Percentiles rank a stretch among this genome's conserved stretches.
phyloP scores from a whole-genome alignment of 176 grass and related monocot species.

The Dactylis glomerata region DNA sequence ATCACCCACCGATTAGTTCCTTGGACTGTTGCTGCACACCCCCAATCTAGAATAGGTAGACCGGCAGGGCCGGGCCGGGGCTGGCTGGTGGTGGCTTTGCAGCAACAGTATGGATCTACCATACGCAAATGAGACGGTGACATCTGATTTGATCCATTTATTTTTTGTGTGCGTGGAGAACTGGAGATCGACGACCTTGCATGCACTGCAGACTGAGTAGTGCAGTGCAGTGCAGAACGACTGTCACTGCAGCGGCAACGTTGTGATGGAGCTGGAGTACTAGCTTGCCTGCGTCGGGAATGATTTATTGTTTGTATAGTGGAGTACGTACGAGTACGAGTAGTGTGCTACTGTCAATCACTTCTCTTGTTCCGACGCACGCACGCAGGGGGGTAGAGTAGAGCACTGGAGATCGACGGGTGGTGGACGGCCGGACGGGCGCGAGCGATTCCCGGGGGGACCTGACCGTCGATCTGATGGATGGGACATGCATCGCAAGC shows the following conservation, averaged over 20 bases:
- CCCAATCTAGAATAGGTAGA: neutral
- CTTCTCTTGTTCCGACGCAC: neutral
- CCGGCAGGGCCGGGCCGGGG: neutral
- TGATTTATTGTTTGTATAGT: neutral
- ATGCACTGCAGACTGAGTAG: neutral
- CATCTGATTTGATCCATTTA: neutral
- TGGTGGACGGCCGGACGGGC: neutral
- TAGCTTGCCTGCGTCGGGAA: constrained; percentile 2
- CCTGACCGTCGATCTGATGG: neutral
- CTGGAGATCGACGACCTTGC: neutral
- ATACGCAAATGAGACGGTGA: neutral
- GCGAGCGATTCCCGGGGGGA: constrained; percentile 24
- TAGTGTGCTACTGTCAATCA: neutral
- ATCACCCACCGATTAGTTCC: neutral
- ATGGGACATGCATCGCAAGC: neutral
- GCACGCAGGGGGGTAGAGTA: neutral
- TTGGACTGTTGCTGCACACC: neutral
- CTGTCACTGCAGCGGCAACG: neutral
- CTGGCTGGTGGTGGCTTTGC: neutral
- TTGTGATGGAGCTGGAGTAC: neutral
- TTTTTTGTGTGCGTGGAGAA: neutral
- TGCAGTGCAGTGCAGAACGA: neutral
- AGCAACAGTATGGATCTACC: neutral
- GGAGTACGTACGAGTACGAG: neutral
- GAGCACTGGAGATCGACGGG: neutral